Evolutionary conservation across 306 rosid genomes (phyloP), one percentile per base, ranked within the genome.

Genomic region (Quercus engelmannii): DNA sequence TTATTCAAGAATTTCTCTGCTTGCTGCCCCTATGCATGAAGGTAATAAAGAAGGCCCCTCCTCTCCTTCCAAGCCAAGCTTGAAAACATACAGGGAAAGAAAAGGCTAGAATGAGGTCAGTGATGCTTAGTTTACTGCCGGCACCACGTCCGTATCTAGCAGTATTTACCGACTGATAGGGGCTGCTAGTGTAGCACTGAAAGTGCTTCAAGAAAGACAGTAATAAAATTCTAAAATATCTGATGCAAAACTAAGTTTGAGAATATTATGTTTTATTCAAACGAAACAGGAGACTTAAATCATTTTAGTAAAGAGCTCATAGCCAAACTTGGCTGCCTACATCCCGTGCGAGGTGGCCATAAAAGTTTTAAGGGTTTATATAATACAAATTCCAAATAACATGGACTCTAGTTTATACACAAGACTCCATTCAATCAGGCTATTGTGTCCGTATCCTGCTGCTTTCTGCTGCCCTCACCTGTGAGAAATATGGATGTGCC

Each of bases 391-490:
- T 87, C 86, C 87, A 79, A 28, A 87, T 74, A 69, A 56, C 71
- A 80, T 21, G 55, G 68, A 78, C 80, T 84, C 84, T 9, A 71
- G 86, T 65, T 84, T 72, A 78, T 41, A 19, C 57, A 76, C 46
- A 9, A 35, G 73, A 79, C 71, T 74, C 80, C 58, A 64, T 7
- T 49, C 38, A 31, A 58, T 68, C 78, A 69, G 65, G 75, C 73
- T 82, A 88, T 78, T 92, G 85, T 13, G 93, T 88, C 79, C 98
- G 88, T 93, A 90, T 90, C 90, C 96, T 86, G 90, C 96, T 92
- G 75, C 90, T 92, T 90, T 94, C 98, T 59, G 97, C 98, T 73
- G 97, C 98, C 88, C 96, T 92, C 83, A 90, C 98, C 85, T 90
- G 96, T 43, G 98, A 89, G 81, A 94, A 94, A 82, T 92, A 92